These are phyloP conservation scores for Oryza meridionalis DNA, from an alignment of 176 grass and related monocot genomes.

Conservation along the genomic window DNA sequence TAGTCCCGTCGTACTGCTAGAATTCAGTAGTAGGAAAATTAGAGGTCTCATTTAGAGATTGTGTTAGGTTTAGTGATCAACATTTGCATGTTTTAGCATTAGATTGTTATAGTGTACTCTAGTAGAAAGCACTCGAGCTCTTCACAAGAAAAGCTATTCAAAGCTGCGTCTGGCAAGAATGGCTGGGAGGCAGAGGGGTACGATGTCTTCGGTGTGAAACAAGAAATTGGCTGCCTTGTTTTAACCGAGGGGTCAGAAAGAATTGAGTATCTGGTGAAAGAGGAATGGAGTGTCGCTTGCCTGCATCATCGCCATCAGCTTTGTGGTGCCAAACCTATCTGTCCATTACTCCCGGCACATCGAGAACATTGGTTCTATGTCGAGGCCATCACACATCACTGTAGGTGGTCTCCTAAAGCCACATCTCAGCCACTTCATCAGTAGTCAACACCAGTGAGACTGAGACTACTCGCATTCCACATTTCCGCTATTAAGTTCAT, in stretches of 20 bases:
- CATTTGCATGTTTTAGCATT: slow-evolving; percentile 46
- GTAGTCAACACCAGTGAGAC: background rate
- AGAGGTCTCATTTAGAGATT: slow-evolving; percentile 45
- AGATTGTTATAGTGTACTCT: slow-evolving; percentile 38
- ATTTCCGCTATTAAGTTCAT: background rate
- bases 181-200: slow-evolving; percentile 9
- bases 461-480: background rate
- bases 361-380: background rate
- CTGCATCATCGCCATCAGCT: slow-evolving; percentile 28
- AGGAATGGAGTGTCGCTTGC: background rate
- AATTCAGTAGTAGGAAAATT: slow-evolving; percentile 37
- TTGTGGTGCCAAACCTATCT: background rate
- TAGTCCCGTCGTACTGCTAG: slow-evolving; percentile 30
- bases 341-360: background rate
- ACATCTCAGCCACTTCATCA: background rate
- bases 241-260: slow-evolving; percentile 9
- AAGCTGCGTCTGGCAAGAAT: slow-evolving; percentile 9
- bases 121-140: slow-evolving; percentile 26
- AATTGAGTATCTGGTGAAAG: background rate
- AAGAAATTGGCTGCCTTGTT: slow-evolving; percentile 26
- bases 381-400: background rate
- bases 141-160: slow-evolving; percentile 38
- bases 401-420: background rate
- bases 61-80: slow-evolving; percentile 53
- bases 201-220: slow-evolving; percentile 36